Evolutionary conservation across 495 filamentous ascomycete species (phyloP), one percentile per base, ranked within the genome.

Genomic region (Lepraria neglecta): DNA sequence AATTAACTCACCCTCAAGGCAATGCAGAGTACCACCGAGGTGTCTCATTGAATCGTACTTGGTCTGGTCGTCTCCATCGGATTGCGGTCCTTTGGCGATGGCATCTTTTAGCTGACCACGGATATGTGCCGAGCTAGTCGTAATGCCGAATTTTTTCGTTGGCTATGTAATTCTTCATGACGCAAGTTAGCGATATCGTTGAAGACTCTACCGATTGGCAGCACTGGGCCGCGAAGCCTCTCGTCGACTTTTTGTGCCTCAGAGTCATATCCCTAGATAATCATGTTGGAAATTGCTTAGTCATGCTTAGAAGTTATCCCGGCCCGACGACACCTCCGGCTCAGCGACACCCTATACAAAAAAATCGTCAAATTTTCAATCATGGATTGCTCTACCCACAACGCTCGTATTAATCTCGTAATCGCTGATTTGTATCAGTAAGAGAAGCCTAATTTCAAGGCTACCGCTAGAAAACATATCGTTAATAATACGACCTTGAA

Each of bases 101-200:
- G 27, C 48, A 51, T 30, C 24, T 12, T 30, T 28, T 21, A 51
- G 17, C 30, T 51, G 19, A 14, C 17, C 19, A 10, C 48, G 48
- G 10, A 51, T 51, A 15, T 51, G 28, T 15, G 48, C 27, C 24
- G 27, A 30, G 28, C 48, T 51, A 17, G 48, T 51, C 24, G 21
- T 28, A 15, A 30, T 51, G 27, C 28, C 28, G 3, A 28, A 6
- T 9, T 28, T 28, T 51, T 15, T 31, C 24, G 28, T 51, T 51
- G 24, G 27, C 12, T 51, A 51, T 51, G 27, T 51, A 51, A 17
- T 51, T 51, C 17, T 51, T 31, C 47, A 51, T 51, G 21, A 6
- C 47, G 47, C 4, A 30, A 51, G 43, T 6, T 51, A 17, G 12
- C 19, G 11, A 51, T 6, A 31, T 21, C 14, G 24, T 17, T 30